Percentiles rank a stretch among this genome's conserved stretches.
These are phyloP conservation scores for Helotiales sp. DNA, from an alignment of 2,329 filamentous ascomycete genomes.

Conservation along the genomic window DNA sequence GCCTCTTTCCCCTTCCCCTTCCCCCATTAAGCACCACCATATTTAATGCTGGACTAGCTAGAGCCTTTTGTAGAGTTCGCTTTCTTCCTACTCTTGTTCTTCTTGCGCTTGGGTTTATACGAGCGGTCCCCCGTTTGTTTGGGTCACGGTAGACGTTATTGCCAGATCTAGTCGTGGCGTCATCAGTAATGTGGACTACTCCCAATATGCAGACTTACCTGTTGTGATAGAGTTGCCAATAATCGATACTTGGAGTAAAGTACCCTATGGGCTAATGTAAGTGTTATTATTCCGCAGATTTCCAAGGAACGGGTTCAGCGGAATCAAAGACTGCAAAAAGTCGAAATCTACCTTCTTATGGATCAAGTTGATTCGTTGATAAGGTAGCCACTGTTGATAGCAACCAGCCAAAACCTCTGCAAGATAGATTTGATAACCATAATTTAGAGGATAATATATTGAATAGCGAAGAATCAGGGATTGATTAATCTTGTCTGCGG, in stretches of 20 bases:
- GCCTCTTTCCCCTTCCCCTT: neutral
- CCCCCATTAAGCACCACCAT: neutral
- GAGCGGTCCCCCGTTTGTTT: neutral
- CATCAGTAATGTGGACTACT: neutral
- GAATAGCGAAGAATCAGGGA: neutral
- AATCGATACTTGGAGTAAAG: constrained; percentile 3
- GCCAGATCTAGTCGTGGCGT: neutral
- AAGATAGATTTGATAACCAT: neutral
- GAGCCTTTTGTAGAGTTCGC: neutral
- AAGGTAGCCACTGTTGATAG: neutral
- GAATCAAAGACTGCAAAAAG: neutral
- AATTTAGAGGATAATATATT: neutral
- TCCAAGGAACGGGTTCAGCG: neutral
- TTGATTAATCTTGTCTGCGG: neutral
- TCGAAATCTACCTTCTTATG: constrained; percentile 3
- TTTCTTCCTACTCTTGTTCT: neutral
- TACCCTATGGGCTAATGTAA: neutral
- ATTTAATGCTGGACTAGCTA: neutral
- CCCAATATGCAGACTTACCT: neutral
- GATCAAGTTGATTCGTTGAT: neutral
- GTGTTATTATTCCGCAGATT: constrained; percentile 3
- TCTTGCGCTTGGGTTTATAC: neutral
- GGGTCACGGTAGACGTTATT: neutral
- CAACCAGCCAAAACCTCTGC: neutral
- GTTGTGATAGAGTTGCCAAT: neutral